Evolutionary conservation across 1,139 yeast species (phyloP).

Genomic region (Debaryomyces robertsiae): DNA sequence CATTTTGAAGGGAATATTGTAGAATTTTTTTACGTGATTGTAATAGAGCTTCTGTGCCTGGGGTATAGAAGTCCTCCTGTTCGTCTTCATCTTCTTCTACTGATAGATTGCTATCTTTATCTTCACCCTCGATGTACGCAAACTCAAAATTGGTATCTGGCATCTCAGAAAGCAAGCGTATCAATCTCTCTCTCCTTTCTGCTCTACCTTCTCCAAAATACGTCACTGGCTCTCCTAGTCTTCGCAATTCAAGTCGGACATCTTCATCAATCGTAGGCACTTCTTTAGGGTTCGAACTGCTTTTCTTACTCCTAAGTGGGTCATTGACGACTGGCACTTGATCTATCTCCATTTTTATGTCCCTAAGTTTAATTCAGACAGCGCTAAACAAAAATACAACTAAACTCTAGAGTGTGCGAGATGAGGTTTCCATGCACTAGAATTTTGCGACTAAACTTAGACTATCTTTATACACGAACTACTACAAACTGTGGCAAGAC

Average conservation of each 20-base stretch:
- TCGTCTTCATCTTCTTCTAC: conserved; percentile 46
- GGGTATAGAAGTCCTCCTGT: conserved; percentile 84
- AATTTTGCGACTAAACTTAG: too few relatives aligned
- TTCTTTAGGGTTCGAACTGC: conserved; percentile 14
- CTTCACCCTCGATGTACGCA: conserved; percentile 17
- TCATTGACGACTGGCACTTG: conserved; percentile 31
- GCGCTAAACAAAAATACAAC: not conserved
- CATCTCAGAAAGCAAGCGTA: conserved; percentile 23
- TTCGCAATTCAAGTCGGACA: conserved; percentile 51
- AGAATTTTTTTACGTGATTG: conserved; percentile 57
- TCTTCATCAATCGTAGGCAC: conserved; percentile 69
- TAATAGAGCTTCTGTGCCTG: conserved; percentile 65
- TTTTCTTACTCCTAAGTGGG: conserved; percentile 7
- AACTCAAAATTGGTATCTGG: conserved; percentile 14
- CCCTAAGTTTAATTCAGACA: not conserved
- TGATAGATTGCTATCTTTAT: conserved; percentile 25
- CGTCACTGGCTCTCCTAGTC: conserved; percentile 61
- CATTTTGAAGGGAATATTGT: conserved; percentile 46
- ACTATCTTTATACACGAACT: too few relatives aligned
- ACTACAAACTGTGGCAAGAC: too few relatives aligned
- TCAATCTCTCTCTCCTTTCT: conserved; percentile 61
- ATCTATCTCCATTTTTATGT: conserved; percentile 22
- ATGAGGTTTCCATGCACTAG: conserved; percentile 2
- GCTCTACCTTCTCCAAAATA: conserved; percentile 62
- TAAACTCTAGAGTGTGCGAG: conserved; percentile 1